Conservation (phyloP, 139 green algal genomes). For the Desmodesmus armatus region DNA sequence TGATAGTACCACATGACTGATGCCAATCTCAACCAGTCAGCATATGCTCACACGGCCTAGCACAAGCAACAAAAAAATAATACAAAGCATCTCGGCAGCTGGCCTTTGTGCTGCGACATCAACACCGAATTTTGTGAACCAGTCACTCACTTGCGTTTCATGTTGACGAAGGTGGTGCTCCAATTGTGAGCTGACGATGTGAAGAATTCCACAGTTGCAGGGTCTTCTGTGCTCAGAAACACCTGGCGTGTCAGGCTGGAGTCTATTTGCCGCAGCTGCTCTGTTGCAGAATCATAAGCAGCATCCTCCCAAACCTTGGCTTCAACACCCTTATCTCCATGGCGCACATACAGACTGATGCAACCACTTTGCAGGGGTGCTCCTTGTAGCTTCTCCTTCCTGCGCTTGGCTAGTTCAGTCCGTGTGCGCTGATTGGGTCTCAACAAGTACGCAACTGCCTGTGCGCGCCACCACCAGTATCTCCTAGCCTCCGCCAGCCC, state of each 20-base stretch:
- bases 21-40: too few species aligned
- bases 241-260: background rate
- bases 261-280: background rate
- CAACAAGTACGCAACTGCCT: background rate
- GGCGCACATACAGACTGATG: background rate
- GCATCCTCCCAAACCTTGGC: too few species aligned
- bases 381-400: background rate
- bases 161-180: too few species aligned
- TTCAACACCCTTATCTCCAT: background rate
- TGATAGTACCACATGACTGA: too few species aligned
- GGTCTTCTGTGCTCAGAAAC: background rate
- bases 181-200: too few species aligned
- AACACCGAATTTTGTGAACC: too few species aligned
- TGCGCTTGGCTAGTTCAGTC: too few species aligned
- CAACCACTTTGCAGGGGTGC: background rate
- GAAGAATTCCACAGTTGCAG: background rate
- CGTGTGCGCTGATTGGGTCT: background rate
- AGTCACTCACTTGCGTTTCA: too few species aligned
- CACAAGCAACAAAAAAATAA: background rate
- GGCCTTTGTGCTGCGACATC: background rate
- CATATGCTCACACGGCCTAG: background rate
- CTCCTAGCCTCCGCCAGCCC: background rate
- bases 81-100: background rate
- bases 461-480: background rate
- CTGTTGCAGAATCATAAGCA: background rate